Percentiles rank a stretch among this genome's conserved stretches.
Conservation (phyloP, 208 protist species). For the Phytomonas serpens region DNA sequence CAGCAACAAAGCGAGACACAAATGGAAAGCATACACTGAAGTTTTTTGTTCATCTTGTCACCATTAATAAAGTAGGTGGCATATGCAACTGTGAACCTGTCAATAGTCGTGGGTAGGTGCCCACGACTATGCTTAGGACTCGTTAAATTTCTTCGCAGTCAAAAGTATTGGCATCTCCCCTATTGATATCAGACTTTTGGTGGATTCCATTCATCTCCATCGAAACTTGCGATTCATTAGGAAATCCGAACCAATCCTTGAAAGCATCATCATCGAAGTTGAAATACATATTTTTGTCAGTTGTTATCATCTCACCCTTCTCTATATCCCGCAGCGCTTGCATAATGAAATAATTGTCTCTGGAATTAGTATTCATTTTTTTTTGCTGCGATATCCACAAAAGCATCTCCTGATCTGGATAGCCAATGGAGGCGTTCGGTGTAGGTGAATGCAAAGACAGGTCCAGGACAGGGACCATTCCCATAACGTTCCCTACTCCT, state of each 20-base stretch:
- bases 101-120: neutral
- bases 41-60: neutral
- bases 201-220: constrained; percentile 11
- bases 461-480: constrained; percentile 82
- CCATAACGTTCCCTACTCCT: constrained; percentile 57
- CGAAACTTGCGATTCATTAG: constrained; percentile 49
- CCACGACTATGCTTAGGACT: neutral
- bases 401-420: constrained; percentile 80
- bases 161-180: constrained; percentile 7
- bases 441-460: constrained; percentile 68
- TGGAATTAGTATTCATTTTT: constrained; percentile 20
- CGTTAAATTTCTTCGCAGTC: neutral
- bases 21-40: neutral
- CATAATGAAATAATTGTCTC: constrained; percentile 72
- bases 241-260: constrained; percentile 82
- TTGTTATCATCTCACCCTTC: constrained; percentile 58
- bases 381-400: constrained; percentile 72
- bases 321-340: constrained; percentile 82
- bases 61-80: neutral
- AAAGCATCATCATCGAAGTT: constrained; percentile 85
- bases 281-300: constrained; percentile 84
- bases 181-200: neutral
- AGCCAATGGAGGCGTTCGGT: constrained; percentile 79
- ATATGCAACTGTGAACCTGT: neutral
- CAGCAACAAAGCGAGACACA: neutral